Base-by-base conservation (phyloP, 768 basidiomycete species). In the Cystoderma amianthinum region DNA sequence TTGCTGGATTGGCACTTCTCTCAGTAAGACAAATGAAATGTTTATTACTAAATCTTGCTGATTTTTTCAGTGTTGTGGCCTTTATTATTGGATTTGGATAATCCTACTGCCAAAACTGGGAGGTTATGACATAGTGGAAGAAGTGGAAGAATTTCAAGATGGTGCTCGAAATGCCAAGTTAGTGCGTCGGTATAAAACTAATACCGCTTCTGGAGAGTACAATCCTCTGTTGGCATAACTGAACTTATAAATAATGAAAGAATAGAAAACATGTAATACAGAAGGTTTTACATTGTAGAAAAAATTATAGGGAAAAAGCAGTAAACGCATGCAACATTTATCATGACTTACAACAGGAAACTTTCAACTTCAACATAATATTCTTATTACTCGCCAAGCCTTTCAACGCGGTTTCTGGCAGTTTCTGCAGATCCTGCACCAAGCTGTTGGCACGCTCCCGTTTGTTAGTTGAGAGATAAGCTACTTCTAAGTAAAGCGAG, bases 121-220 rank as follows among this genome's bases (percentile, higher is more conserved):
- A 6, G 64, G 65, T 0, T 75, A 76, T 44, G 64, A 68, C 37
- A 58, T 74, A 5, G 61, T 69, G 1, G 67, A 71, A 41, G 69
- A 77, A 49, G 57, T 78, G 18, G 69, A 75, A 48, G 55, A 52
- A 20, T 52, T 58, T 13, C 44, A 67, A 13, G 64, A 63, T 16
- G 58, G 65, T 15, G 62, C 58, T 13, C 50, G 53, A 37, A 64
- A 60, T 36, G 50, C 54, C 11, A 56, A 55, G 30, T 56, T 71
- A 7, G 54, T 59, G 20, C 54, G 66, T 35, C 48, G 60, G 43
- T 63, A 64, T 38, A 59, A 58, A 34, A 39, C 22, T 13, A 5
- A 16, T 3, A 44, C 40, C 6, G 25, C 32, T 24, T 28, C 25
- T 7, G 7, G 7, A 28, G 46, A 51, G 16, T 33, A 39, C 39